Base-by-base conservation (phyloP, 2,329 filamentous ascomycete genomes). In the Fusarium succisae region DNA sequence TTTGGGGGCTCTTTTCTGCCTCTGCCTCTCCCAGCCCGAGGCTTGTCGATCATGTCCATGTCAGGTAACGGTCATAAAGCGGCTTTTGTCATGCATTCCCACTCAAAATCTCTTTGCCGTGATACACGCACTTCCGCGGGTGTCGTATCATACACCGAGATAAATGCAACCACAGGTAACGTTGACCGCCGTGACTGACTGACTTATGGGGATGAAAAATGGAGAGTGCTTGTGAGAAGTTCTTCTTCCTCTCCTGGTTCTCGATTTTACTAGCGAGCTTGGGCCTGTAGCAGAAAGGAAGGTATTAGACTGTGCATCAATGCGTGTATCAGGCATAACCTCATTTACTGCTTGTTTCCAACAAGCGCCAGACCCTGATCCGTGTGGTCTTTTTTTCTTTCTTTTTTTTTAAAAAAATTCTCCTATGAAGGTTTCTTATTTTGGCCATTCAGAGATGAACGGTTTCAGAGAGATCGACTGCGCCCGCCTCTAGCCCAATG, bases 41-140 rank as follows among this genome's bases (percentile, higher is more conserved):
- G 37, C 63, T 47, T 44, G 70, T 62, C 57, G 72, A 74, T 74
- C 63, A 56, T 65, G 30, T 50, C 72, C 63, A 28, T 63, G 63
- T 68, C 38, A 39, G 53, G 67, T 58, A 72, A 72, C 56, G 59
- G 71, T 35, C 55, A 37, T 58, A 60, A 26, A 70, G 70, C 70
- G 66, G 70, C 70, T 67, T 62, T 66, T 70, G 38, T 63, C 45
- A 44, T 56, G 66, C 60, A 48, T 68, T 63, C 63, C 56, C 55
- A 66, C 65, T 62, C 45, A 73, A 37, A 48, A 47, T 48, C 47
- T 32, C 37, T 73, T 38, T 55, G 64, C 64, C 54, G 65, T 70
- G 60, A 73, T 73, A 70, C 58, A 50, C n/a, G 54, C 63, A 69
- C 66, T 59, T 65, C 66, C 47, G 48, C 54, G 43, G 54, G 68